Evolutionary conservation across 768 basidiomycete genomes (phyloP).

Genomic region (Atractiella rhizophila): DNA sequence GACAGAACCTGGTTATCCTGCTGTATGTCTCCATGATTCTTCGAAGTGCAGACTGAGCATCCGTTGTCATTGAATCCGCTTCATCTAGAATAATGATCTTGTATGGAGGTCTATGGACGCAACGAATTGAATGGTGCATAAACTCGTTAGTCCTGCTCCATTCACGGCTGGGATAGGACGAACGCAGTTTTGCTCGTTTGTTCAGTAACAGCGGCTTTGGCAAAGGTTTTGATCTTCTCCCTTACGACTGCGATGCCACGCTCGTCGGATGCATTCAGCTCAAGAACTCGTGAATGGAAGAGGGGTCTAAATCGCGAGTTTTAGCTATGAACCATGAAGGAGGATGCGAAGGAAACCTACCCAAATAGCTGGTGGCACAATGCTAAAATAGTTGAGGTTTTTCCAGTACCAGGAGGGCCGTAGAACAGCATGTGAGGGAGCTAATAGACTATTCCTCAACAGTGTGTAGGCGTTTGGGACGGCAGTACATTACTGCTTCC

Average conservation of each 20-base stretch:
- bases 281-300: slow-evolving; percentile 72
- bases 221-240: slow-evolving; percentile 97
- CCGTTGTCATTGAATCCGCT: slow-evolving; percentile 98
- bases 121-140: background rate
- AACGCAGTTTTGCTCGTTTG: slow-evolving; percentile 8
- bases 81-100: slow-evolving; percentile 98
- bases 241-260: slow-evolving; percentile 88
- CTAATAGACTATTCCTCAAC: slow-evolving; percentile 25
- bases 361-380: slow-evolving; percentile 82
- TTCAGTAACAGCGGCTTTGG: slow-evolving; percentile 24
- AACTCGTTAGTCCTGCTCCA: no score
- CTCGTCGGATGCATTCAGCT: slow-evolving; percentile 96
- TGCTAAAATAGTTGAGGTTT: slow-evolving; percentile 93
- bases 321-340: background rate
- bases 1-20: slow-evolving; percentile 83
- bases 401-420: slow-evolving; percentile 93
- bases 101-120: slow-evolving; percentile 88
- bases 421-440: slow-evolving; percentile 99
- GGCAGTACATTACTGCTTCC: slow-evolving; percentile 60
- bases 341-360: slow-evolving; percentile 25
- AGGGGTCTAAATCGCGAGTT: slow-evolving; percentile 41
- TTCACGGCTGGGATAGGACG: background rate
- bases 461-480: background rate
- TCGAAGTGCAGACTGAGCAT: slow-evolving; percentile 83
- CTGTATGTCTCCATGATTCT: slow-evolving; percentile 99